phyloP scores from a whole-genome alignment of 257 asterid genomes.

The Anisodus acutangulus region DNA sequence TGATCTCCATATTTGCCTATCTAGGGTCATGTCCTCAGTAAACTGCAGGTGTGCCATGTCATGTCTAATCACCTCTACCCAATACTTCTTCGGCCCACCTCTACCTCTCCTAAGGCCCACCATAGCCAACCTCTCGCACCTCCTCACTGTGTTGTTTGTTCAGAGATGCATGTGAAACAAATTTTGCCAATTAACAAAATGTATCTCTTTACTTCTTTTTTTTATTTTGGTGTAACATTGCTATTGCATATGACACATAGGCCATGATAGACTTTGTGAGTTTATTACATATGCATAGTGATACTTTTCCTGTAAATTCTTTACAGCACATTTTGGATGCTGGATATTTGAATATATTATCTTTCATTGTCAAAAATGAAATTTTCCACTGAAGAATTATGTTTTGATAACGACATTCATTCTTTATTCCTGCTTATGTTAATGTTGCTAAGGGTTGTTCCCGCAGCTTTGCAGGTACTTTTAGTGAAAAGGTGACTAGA shows the following conservation, averaged over 20 bases:
- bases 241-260: slow-evolving; percentile 1
- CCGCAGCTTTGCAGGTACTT: slow-evolving; percentile 93
- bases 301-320: not conserved
- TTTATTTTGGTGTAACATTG: not conserved
- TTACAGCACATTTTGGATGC: not conserved
- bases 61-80: too few species aligned
- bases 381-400: not conserved
- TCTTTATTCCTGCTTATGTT: slow-evolving; percentile 26
- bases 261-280: not conserved
- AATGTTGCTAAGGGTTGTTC: slow-evolving; percentile 39
- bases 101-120: too few species aligned
- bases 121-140: too few species aligned
- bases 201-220: not conserved
- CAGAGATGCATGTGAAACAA: not conserved
- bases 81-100: too few species aligned
- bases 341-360: not conserved
- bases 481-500: slow-evolving; percentile 89
- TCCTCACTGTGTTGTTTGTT: not conserved
- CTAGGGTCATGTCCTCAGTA: too few species aligned
- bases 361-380: not conserved
- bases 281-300: not conserved
- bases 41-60: too few species aligned
- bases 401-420: not conserved
- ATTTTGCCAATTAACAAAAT: not conserved
- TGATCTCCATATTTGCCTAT: too few species aligned